A percentile compares a stretch with the other conserved stretches of the same genome.
Conservation (phyloP, 495 filamentous ascomycete genomes). For the Penicillium antarcticum region DNA sequence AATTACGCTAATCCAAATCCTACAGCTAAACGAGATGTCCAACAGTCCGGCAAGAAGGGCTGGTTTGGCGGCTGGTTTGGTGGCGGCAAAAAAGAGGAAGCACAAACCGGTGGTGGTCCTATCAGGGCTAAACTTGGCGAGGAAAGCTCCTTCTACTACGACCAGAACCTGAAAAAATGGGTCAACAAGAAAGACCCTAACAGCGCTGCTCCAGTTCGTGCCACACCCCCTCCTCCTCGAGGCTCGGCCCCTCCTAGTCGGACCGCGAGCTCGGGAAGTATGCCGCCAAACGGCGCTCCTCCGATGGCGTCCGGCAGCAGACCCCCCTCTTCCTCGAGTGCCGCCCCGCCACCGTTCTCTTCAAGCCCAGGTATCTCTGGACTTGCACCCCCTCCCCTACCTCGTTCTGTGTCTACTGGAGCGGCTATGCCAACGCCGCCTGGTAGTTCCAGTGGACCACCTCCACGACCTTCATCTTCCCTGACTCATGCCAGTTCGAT, state of each 20-base stretch:
- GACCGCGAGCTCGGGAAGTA: conserved; percentile 34
- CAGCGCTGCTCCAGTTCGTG: conserved; percentile 43
- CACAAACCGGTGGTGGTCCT: conserved; percentile 56
- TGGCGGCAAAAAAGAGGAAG: conserved; percentile 64
- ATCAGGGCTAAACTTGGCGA: conserved; percentile 95
- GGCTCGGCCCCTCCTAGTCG: conserved; percentile 42
- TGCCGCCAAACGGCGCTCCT: conserved; percentile 28
- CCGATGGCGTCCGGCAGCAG: conserved; percentile 29
- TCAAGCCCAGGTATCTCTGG: conserved; percentile 40
- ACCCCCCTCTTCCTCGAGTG: conserved; percentile 39
- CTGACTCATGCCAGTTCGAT: conserved; percentile 80
- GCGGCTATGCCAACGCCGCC: conserved; percentile 32
- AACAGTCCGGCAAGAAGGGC: conserved; percentile 59
- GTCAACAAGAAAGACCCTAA: conserved; percentile 85
- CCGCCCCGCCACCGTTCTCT: conserved; percentile 30
- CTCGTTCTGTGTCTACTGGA: conserved; percentile 38
- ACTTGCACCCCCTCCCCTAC: conserved; percentile 27
- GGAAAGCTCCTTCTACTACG: conserved; percentile 88
- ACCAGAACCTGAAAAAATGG: conserved; percentile 94
- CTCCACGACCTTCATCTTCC: conserved; percentile 57
- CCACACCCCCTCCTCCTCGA: conserved; percentile 52
- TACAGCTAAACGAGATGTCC: conserved; percentile 39
- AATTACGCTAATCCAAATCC: conserved; percentile 19
- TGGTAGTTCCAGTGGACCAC: conserved; percentile 21
- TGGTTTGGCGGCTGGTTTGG: conserved; percentile 89